Evolutionary conservation across 139 green algal species (phyloP).

Genomic region (Microglena sp.): DNA sequence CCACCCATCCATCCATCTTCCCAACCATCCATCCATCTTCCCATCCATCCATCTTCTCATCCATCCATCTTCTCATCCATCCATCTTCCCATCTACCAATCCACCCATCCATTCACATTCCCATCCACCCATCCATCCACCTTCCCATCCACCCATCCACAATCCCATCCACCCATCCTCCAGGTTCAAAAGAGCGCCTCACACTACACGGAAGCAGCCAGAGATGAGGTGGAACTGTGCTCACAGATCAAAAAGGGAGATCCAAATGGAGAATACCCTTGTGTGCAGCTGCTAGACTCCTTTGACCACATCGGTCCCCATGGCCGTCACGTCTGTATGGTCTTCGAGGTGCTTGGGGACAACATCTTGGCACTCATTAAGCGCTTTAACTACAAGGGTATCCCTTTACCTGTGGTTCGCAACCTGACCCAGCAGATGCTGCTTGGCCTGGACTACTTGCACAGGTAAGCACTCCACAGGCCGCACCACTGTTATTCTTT

Average conservation of each 20-base stretch:
- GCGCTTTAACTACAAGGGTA: conserved; percentile 69
- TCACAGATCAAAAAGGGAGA: conserved; percentile 64
- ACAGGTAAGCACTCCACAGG: conserved; percentile 47
- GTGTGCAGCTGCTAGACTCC: conserved; percentile 70
- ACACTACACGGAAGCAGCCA: conserved; percentile 94
- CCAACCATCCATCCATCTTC: no score
- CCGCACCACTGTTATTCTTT: no score
- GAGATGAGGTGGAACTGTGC: conserved; percentile 91
- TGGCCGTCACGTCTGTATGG: conserved; percentile 94
- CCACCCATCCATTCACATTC: no score
- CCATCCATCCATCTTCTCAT: no score
- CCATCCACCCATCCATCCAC: no score
- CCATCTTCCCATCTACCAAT: no score
- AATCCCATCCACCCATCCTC: no score
- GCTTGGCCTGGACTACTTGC: conserved; percentile 85
- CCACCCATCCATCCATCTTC: no score
- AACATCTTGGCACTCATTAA: conserved; percentile 76
- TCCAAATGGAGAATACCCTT: conserved; percentile 39
- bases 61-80: no score
- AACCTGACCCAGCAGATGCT: conserved; percentile 77
- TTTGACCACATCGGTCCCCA: conserved; percentile 92
- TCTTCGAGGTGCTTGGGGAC: conserved; percentile 88
- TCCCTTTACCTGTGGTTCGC: conserved; percentile 77
- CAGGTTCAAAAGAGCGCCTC: conserved; percentile 91
- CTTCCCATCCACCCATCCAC: no score